A percentile compares a stretch with the other conserved stretches of the same genome.
These are phyloP conservation scores for Beauveria medogensis DNA, from an alignment of 2,329 filamentous ascomycete species.

Conservation along the genomic window DNA sequence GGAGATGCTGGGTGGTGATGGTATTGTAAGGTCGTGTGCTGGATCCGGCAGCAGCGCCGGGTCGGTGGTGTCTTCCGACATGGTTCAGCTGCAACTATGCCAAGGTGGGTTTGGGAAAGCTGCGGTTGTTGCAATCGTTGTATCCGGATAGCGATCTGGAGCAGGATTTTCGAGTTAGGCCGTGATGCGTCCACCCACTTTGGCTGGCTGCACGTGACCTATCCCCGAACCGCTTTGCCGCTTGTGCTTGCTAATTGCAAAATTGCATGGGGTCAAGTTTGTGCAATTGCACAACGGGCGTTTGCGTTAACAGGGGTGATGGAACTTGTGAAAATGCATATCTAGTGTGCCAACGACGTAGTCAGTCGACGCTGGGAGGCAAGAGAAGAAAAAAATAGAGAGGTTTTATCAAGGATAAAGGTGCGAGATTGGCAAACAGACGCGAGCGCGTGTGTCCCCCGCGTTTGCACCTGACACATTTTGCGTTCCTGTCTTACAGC, in stretches of 20 bases:
- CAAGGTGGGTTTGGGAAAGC: constrained; percentile 9
- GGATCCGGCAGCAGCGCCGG: constrained; percentile 28
- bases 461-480: no score
- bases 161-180: constrained; percentile 26
- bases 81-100: constrained; percentile 20
- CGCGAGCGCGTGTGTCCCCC: no score
- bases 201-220: constrained; percentile 9
- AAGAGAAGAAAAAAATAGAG: no score
- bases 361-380: neutral
- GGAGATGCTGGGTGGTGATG: constrained; percentile 12
- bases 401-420: no score
- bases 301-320: constrained; percentile 9
- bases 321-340: neutral
- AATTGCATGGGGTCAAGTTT: neutral
- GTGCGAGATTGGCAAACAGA: no score
- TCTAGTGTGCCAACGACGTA: neutral
- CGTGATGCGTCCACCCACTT: constrained; percentile 17
- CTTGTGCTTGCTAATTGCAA: constrained; percentile 11
- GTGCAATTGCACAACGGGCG: constrained; percentile 8
- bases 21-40: constrained; percentile 21
- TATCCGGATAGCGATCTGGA: constrained; percentile 7
- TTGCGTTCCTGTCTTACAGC: no score
- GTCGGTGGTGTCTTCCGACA: constrained; percentile 31
- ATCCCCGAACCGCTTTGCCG: neutral
- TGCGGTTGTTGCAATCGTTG: constrained; percentile 23